phyloP scores from a whole-genome alignment of 129 eudicot genomes.

The Artemisia annua region DNA sequence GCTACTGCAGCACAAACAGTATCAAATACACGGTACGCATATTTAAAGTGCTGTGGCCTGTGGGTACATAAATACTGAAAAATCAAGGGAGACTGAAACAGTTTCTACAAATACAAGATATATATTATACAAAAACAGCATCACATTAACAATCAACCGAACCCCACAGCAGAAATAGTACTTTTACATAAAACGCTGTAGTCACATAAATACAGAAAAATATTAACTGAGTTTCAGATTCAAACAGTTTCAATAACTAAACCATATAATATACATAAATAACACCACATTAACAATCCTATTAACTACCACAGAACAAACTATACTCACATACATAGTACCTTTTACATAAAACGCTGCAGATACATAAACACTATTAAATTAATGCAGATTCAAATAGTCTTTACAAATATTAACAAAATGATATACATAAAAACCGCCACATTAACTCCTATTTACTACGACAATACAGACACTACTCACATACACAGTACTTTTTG shows the following conservation, averaged over 20 bases:
- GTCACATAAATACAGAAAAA: neutral
- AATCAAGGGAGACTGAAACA: neutral
- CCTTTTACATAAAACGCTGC: constrained; percentile 23
- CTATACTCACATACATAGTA: no score
- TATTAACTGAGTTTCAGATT: neutral
- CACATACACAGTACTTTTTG: no score
- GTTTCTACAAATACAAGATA: neutral
- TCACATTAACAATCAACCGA: no score
- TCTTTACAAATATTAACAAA: neutral
- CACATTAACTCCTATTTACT: neutral
- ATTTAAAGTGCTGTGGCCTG: neutral
- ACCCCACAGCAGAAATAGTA: no score
- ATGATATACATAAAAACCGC: neutral
- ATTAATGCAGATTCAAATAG: constrained; percentile 22
- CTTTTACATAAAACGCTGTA: neutral
- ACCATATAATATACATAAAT: no score
- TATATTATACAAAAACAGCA: no score
- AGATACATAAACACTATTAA: neutral
- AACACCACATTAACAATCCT: no score
- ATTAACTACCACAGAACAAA: no score
- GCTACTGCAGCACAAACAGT: no score
- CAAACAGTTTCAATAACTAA: neutral
- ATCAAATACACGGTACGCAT: no score
- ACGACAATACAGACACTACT: no score
- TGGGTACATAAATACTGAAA: neutral